These are phyloP conservation scores for Zalaria obscura DNA, from an alignment of 2,329 filamentous ascomycete species.

Conservation along the genomic window DNA sequence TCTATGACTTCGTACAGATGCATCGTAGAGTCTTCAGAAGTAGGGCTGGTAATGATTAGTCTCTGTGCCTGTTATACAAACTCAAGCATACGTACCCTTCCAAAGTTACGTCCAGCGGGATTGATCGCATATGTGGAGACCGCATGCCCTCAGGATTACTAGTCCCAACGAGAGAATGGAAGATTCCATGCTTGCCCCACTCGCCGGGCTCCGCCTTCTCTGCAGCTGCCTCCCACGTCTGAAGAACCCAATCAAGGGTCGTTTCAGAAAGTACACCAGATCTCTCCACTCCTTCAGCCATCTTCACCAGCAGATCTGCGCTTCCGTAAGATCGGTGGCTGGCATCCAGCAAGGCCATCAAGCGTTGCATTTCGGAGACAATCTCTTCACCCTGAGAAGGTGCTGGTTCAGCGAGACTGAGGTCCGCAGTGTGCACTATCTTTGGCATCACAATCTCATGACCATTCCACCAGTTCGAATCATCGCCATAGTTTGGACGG, in stretches of 20 bases:
- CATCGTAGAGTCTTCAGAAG: constrained; percentile 22
- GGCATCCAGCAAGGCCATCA: constrained; percentile 46
- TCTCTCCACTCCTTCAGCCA: constrained; percentile 17
- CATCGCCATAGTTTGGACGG: constrained; percentile 37
- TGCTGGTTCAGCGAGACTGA: constrained; percentile 12
- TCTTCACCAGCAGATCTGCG: constrained; percentile 30
- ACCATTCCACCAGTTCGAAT: constrained; percentile 50
- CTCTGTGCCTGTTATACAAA: too few relatives aligned
- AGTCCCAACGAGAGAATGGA: constrained; percentile 13
- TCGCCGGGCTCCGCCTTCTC: constrained; percentile 3
- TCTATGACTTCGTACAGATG: constrained; percentile 12
- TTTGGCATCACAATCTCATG: constrained; percentile 34
- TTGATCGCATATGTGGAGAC: constrained; percentile 7
- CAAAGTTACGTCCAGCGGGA: constrained; percentile 1
- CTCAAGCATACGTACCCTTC: too few relatives aligned
- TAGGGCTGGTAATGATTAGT: background rate
- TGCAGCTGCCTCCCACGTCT: constrained; percentile 11
- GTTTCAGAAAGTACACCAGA: background rate
- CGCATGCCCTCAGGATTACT: constrained; percentile 10
- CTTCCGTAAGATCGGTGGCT: constrained; percentile 46
- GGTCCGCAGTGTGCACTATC: constrained; percentile 30
- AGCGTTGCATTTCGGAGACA: constrained; percentile 42
- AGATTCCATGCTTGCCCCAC: constrained; percentile 9
- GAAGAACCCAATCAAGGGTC: constrained; percentile 8
- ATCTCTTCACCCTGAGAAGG: constrained; percentile 29